Percentiles rank a stretch among this genome's conserved stretches.
Evolutionary conservation across 331 rosid species (phyloP).

Genomic region (Stylosanthes scabra): DNA sequence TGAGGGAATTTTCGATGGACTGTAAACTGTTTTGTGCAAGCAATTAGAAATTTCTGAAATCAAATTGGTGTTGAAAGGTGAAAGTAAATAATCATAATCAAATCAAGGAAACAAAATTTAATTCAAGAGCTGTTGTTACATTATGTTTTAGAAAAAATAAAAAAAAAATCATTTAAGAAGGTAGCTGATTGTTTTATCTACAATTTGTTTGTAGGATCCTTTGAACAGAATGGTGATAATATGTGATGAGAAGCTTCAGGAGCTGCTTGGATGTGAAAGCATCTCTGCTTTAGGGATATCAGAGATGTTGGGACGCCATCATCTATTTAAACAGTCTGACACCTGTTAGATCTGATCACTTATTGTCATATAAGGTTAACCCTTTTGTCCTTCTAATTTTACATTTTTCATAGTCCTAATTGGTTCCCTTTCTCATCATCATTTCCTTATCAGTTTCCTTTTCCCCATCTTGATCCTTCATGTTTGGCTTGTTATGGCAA

Average conservation of each 20-base stretch:
- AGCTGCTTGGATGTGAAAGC: conserved; percentile 78
- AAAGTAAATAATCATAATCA: neutral
- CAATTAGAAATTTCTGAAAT: neutral
- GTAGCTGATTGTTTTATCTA: conserved; percentile 5
- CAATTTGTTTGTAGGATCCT: conserved; percentile 64
- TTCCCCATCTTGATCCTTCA: neutral
- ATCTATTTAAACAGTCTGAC: conserved; percentile 56
- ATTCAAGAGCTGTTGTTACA: neutral
- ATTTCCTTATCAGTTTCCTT: neutral
- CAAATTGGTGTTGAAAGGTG: neutral
- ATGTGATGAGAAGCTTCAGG: conserved; percentile 77
- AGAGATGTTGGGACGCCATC: conserved; percentile 68
- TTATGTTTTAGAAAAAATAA: neutral
- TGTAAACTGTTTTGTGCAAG: conserved; percentile 6
- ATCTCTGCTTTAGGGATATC: conserved; percentile 73
- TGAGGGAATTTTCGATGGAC: neutral
- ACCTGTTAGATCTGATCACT: conserved; percentile 49
- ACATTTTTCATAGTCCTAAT: neutral
- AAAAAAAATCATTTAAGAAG: neutral
- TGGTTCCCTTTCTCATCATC: neutral
- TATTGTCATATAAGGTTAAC: conserved; percentile 22
- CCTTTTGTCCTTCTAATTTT: neutral
- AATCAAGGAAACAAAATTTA: neutral
- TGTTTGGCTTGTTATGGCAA: neutral
- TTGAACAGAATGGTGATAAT: conserved; percentile 65